phyloP scores from a whole-genome alignment of 208 protist species.

The Trypanosoma mega region DNA sequence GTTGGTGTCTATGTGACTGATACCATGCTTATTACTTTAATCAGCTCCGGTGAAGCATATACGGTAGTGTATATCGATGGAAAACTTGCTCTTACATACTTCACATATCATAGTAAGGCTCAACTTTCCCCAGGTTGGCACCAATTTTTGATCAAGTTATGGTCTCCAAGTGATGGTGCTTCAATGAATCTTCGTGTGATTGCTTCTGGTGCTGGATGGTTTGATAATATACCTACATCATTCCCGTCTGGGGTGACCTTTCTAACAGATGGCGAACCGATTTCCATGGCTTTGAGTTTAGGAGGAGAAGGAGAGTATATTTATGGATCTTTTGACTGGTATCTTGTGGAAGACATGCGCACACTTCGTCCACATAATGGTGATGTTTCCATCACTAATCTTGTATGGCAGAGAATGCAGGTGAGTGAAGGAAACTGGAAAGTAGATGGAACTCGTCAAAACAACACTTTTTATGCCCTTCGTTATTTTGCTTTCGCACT shows the following conservation, averaged over 20 bases:
- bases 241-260: background rate
- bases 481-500: slow-evolving; percentile 9
- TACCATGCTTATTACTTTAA: background rate
- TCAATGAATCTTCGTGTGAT: slow-evolving; percentile 9
- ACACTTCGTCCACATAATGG: background rate
- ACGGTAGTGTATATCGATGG: slow-evolving; percentile 3
- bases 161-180: background rate
- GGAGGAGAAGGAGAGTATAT: background rate
- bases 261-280: slow-evolving; percentile 9
- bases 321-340: background rate
- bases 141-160: slow-evolving; percentile 4
- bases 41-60: background rate
- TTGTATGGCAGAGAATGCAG: background rate
- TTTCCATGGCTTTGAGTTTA: slow-evolving; percentile 5
- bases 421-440: slow-evolving; percentile 2
- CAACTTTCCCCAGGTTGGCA: slow-evolving; percentile 6
- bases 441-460: slow-evolving; percentile 3
- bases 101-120: background rate
- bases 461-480: background rate
- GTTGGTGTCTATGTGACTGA: slow-evolving; percentile 1
- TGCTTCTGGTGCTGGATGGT: background rate
- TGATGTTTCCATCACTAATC: background rate
- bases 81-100: background rate
- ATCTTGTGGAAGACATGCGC: background rate
- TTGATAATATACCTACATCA: background rate